Base-by-base conservation (phyloP, 1,284 basidiomycete genomes). In the Coniferiporia weirii region DNA sequence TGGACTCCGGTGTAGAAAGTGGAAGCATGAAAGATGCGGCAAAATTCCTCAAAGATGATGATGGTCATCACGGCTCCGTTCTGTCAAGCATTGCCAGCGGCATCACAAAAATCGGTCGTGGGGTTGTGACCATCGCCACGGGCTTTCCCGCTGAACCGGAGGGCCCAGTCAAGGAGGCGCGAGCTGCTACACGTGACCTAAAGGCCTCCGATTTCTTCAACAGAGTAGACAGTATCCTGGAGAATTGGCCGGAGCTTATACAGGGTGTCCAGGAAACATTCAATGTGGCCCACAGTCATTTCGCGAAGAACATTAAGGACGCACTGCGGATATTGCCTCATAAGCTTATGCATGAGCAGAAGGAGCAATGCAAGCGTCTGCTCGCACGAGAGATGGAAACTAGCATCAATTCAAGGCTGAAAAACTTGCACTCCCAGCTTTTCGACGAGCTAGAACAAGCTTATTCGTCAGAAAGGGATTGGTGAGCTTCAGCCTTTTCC, bases 341-440 rank as follows among this genome's bases (percentile, higher is more conserved):
- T 12, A 56, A 36, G 45, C 54, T 56, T 17, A 48, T 56, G 19
- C 8, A 48, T 13, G 54, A 48, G 32, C 54, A 56, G 32, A 48
- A 20, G 27, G 45, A 48, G 19, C 9, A 15, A n/a, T 49, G 54
- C 19, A 56, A 20, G 13, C 4, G 17, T 36, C 32, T 19, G 45
- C 35, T 56, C 43, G 54, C 47, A 13, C 45, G 54, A 20, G 54
- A 56, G 34, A 15, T 56, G 10, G 19, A 34, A 3, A 32, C 10
- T 12, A 27, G 32, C n/a, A 44, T 19, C 19, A 32, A 20, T 27
- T 27, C 32, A 27, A 55, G 19, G 36, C 17, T 38, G 36, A 43
- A 48, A 22, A 15, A 6, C 4, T 54, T 47, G 36, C 52, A 45
- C 15, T 19, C 45, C 32, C 52, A 48, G 52, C 52, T 59, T 35